phyloP scores from a whole-genome alignment of 2,329 filamentous ascomycete species.

The Calonectria henricotiae region DNA sequence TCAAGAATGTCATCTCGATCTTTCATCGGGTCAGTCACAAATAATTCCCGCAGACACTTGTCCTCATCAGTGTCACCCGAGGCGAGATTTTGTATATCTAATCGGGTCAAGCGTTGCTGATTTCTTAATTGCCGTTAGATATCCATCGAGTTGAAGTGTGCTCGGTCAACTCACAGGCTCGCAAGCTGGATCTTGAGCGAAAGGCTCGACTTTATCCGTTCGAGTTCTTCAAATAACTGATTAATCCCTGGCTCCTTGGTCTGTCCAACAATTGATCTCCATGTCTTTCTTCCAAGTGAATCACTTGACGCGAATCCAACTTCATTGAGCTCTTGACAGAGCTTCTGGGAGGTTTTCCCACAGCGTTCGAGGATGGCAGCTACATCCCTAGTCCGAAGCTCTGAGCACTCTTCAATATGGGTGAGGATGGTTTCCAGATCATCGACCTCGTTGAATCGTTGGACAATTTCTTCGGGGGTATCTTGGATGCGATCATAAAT shows the following conservation, averaged over 20 bases:
- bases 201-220: conserved; percentile 1
- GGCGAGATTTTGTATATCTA: background rate
- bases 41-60: conserved; percentile 9
- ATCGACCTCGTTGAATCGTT: background rate
- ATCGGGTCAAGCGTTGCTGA: background rate
- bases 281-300: background rate
- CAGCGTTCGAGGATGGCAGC: background rate
- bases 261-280: background rate
- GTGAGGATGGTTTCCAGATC: background rate
- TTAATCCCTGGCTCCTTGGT: background rate
- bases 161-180: background rate
- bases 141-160: background rate
- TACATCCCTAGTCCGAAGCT: background rate
- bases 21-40: conserved; percentile 32
- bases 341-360: background rate
- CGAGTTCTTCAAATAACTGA: background rate
- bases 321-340: conserved; percentile 1
- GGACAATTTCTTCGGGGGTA: background rate
- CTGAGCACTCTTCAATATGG: background rate
- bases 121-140: background rate
- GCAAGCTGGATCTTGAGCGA: background rate
- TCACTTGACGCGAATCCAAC: background rate
- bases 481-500: conserved; percentile 13
- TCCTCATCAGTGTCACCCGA: background rate
- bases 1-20: conserved; percentile 35